Conservation (phyloP, 768 basidiomycete species). For the Mycena vulgaris region DNA sequence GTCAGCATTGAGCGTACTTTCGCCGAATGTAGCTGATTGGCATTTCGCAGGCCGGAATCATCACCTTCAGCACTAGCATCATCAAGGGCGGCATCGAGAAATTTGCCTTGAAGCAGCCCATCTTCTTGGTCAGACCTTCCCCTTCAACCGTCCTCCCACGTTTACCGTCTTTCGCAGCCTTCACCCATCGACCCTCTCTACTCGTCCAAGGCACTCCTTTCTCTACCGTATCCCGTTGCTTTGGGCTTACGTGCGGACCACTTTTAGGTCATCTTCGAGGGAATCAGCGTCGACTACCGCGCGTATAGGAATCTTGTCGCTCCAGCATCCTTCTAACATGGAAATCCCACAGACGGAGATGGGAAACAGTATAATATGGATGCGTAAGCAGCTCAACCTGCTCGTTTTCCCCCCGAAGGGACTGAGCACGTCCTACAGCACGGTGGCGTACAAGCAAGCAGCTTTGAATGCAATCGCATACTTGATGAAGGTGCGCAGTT, state of each 20-base stretch:
- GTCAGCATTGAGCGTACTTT: slow-evolving; percentile 44
- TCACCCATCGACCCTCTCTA: slow-evolving; percentile 84
- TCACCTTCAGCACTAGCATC: slow-evolving; percentile 80
- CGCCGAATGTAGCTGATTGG: not conserved
- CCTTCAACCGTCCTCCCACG: not conserved
- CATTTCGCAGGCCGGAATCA: slow-evolving; percentile 69
- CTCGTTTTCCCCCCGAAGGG: not conserved
- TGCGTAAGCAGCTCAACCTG: slow-evolving; percentile 59
- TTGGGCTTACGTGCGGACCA: not conserved
- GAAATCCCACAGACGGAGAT: slow-evolving; percentile 67
- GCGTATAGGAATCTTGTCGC: slow-evolving; percentile 39
- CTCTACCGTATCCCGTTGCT: not conserved
- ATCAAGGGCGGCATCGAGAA: slow-evolving; percentile 84
- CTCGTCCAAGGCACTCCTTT: slow-evolving; percentile 70
- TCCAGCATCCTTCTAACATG: not conserved
- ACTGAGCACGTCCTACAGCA: slow-evolving; percentile 52
- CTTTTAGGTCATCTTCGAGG: slow-evolving; percentile 77
- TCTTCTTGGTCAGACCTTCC: slow-evolving; percentile 70
- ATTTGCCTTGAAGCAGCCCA: slow-evolving; percentile 81
- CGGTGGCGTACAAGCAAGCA: slow-evolving; percentile 87
- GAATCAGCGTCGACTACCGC: slow-evolving; percentile 82
- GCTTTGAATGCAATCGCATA: slow-evolving; percentile 84
- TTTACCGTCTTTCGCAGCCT: slow-evolving; percentile 58
- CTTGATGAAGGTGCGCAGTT: slow-evolving; percentile 68
- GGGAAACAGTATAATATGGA: slow-evolving; percentile 87